Conservation (phyloP, 139 green algal species). For the Coelastrella sp. region DNA sequence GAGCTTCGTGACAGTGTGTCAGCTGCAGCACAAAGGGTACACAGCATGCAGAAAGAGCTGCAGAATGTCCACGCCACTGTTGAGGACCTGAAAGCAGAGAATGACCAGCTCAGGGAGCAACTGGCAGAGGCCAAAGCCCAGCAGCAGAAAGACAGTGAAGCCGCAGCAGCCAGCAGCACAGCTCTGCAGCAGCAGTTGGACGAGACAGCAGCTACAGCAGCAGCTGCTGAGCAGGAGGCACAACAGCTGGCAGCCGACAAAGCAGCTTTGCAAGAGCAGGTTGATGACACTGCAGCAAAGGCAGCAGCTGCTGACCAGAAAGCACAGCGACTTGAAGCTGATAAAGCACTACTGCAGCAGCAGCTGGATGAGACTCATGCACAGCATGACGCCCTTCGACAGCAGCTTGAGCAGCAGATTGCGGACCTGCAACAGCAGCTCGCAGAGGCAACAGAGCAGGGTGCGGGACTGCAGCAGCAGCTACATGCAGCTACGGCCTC, state of each 20-base stretch:
- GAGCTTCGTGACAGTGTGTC: conserved; percentile 37
- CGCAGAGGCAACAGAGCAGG: not conserved
- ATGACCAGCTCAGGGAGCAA: conserved; percentile 49
- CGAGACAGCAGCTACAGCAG: not conserved
- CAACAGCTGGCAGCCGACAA: not conserved
- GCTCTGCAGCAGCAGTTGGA: conserved; percentile 21
- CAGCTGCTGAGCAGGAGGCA: not conserved
- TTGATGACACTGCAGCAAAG: not conserved
- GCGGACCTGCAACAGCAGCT: conserved; percentile 26
- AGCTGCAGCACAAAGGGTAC: conserved; percentile 42
- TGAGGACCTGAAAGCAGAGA: conserved; percentile 26
- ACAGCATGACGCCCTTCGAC: not conserved
- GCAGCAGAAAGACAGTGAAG: not conserved
- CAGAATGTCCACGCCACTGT: conserved; percentile 29
- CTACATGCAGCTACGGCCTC: not conserved
- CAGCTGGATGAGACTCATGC: not conserved
- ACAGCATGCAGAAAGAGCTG: conserved; percentile 23
- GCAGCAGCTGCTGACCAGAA: not conserved
- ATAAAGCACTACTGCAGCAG: not conserved
- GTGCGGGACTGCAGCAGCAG: conserved; percentile 9
- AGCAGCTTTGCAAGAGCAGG: not conserved
- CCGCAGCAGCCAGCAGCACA: not conserved
- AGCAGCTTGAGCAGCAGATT: conserved; percentile 1
- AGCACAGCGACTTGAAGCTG: not conserved
- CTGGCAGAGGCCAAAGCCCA: not conserved